These are phyloP conservation scores for Alnus rubra DNA, from an alignment of 306 rosid genomes.

Conservation along the genomic window DNA sequence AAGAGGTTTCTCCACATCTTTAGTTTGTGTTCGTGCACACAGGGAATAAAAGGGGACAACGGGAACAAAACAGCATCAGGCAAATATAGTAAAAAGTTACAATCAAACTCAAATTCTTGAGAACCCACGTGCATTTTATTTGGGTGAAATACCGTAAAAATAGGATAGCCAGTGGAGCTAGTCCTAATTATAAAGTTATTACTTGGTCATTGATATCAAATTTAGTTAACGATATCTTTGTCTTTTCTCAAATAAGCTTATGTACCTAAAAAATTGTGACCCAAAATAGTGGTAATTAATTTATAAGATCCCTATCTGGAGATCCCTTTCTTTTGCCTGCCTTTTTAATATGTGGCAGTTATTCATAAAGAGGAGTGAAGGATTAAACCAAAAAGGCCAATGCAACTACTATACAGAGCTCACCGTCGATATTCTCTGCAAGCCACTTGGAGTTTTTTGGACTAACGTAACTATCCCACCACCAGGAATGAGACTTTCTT, in stretches of 20 bases:
- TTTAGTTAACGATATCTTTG: background rate
- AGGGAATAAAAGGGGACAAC: background rate
- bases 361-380: background rate
- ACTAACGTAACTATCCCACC: slow-evolving; percentile 95
- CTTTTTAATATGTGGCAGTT: slow-evolving; percentile 18
- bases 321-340: background rate
- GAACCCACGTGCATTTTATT: background rate
- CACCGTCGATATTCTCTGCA: slow-evolving; percentile 85
- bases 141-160: background rate
- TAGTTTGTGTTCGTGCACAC: background rate
- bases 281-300: background rate
- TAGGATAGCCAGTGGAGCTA: background rate
- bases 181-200: background rate
- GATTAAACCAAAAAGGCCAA: slow-evolving; percentile 16
- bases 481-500: slow-evolving; percentile 78
- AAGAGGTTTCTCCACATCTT: slow-evolving; percentile 6
- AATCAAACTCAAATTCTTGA: background rate
- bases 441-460: slow-evolving; percentile 90
- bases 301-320: background rate
- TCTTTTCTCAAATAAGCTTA: background rate
- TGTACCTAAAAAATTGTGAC: background rate
- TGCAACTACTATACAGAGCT: slow-evolving; percentile 10
- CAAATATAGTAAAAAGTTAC: slow-evolving; percentile 17
- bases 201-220: background rate
- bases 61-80: slow-evolving; percentile 2